Conservation (phyloP, 2,329 filamentous ascomycete species). For the Cryphonectria parasitica region DNA sequence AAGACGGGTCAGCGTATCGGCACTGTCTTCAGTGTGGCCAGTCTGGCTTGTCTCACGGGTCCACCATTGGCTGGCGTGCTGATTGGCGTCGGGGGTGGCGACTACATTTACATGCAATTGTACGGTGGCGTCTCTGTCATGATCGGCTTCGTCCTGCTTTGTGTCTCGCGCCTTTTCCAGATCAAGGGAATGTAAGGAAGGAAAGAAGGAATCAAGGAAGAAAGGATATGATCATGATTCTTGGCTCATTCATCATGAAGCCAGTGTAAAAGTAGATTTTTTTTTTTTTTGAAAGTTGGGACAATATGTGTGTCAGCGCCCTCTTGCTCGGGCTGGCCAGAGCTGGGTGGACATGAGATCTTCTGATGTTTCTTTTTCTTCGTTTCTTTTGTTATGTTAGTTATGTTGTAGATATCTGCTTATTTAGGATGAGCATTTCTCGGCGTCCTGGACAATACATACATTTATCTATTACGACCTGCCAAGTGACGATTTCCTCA, state of each 20-base stretch:
- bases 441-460: background rate
- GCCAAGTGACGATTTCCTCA: background rate
- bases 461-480: background rate
- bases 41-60: conserved; percentile 55
- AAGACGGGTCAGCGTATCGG: conserved; percentile 60
- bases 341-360: background rate
- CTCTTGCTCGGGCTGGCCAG: background rate
- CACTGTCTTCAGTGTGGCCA: conserved; percentile 60
- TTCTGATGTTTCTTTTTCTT: background rate
- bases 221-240: no score
- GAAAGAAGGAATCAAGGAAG: background rate
- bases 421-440: background rate
- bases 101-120: conserved; percentile 51
- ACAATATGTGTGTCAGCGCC: background rate
- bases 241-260: background rate
- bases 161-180: background rate
- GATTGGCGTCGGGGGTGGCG: conserved; percentile 45
- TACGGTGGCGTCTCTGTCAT: conserved; percentile 44
- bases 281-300: background rate
- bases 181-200: background rate
- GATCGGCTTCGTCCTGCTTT: background rate
- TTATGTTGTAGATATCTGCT: background rate
- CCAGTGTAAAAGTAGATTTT: background rate
- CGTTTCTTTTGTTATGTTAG: background rate
- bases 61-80: conserved; percentile 57